Percentiles rank a stretch among this genome's conserved stretches.
Conservation (phyloP, 495 filamentous ascomycete species). For the Lindgomyces ingoldianus region DNA sequence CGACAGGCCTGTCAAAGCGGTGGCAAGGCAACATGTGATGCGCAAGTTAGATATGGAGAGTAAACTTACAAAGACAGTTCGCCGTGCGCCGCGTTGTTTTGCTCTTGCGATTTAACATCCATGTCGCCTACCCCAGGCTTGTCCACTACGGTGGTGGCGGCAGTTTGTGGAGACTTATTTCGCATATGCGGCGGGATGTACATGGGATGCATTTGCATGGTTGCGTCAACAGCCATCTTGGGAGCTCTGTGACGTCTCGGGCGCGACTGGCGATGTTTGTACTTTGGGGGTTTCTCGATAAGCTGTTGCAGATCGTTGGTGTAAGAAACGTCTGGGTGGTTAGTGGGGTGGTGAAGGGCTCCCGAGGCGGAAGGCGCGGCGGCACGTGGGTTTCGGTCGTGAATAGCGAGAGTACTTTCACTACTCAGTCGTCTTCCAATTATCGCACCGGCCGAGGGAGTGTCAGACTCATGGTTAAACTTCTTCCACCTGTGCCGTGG, state of each 20-base stretch:
- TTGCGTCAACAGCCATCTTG: neutral
- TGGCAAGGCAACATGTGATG: too few species aligned
- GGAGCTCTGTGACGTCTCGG: neutral
- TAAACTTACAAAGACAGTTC: neutral
- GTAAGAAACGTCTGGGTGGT: neutral
- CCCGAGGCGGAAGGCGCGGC: neutral
- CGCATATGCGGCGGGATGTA: slow-evolving; percentile 6
- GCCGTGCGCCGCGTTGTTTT: neutral
- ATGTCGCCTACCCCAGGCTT: too few species aligned
- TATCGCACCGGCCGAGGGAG: neutral
- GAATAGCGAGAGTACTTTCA: neutral
- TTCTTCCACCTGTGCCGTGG: neutral
- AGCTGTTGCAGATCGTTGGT: neutral
- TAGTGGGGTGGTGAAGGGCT: neutral
- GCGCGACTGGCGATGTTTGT: neutral
- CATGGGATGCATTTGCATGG: neutral
- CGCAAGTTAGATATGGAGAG: too few species aligned
- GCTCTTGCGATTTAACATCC: too few species aligned
- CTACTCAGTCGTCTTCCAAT: neutral
- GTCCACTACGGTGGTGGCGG: too few species aligned
- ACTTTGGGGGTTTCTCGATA: neutral
- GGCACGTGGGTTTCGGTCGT: neutral
- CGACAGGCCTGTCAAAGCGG: neutral
- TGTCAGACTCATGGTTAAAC: neutral
- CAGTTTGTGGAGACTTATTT: neutral